Evolutionary conservation across 2,329 filamentous ascomycete genomes (phyloP), one percentile per base, ranked within the genome.

Genomic region (Cordyceps tenuipes): DNA sequence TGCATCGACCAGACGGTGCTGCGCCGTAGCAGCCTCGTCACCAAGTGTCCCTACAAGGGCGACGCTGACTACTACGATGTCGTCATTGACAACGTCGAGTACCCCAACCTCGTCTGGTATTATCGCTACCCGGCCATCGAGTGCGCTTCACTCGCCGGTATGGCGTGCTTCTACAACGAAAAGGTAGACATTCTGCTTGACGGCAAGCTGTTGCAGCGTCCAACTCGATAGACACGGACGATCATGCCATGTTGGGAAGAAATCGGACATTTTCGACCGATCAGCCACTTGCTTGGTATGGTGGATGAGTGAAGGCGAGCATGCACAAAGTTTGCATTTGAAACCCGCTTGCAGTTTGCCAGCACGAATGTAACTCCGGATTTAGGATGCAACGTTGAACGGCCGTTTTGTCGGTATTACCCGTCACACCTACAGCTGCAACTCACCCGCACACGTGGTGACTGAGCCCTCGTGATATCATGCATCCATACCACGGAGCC

Each of bases 31-130:
- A 67, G 72, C 1, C 82, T 80, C 0, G 70, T 68, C n/a, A 85
- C 82, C 0, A 71, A 75, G 57, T 89, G 86, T 68, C 86, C 86
- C 2, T 89, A 89, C 65, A 89, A 89, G 67, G 86, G 86, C 1
- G 77, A 80, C 58, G 85, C 85, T 0, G 76, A 81, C 59, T 89
- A 87, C 62, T 87, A 86, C 63, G 65, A 82, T 59, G 71, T 87
- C 0, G 75, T 77, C 0, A 64, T 85, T 0, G 69, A 75, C 5
- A 79, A 73, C 0, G 69, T 76, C 23, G 67, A 71, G 59, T 70
- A 75, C 36, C 72, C 77, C 63, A 79, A 87, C 65, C 58, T 84
- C 3, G 76, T 85, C 1, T 89, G 86, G 86, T 87, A 80, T 61
- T 89, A 88, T 60, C 72, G 72, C 17, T 75, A 77, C 12, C 83